Evolutionary conservation across 1,284 basidiomycete genomes (phyloP).

Genomic region (Omphalotus olearius): DNA sequence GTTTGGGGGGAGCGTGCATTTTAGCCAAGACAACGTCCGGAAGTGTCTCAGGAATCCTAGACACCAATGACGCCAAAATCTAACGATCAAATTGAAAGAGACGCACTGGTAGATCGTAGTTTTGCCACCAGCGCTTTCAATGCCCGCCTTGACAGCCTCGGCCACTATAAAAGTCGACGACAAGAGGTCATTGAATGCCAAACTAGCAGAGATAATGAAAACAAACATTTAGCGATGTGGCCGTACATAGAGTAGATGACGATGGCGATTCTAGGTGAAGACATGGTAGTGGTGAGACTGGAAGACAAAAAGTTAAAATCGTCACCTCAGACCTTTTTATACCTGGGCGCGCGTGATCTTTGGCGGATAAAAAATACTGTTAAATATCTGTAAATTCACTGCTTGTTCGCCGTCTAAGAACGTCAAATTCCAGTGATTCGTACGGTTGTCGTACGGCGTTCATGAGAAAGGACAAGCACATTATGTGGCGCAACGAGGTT

Average conservation of each 20-base stretch:
- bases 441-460: no score
- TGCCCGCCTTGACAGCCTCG: slow-evolving; percentile 71
- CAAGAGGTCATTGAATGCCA: background rate
- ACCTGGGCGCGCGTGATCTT: no score
- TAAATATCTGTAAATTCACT: no score
- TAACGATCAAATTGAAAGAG: slow-evolving; percentile 9
- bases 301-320: no score
- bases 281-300: slow-evolving; percentile 11
- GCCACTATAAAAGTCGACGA: slow-evolving; percentile 49
- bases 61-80: background rate
- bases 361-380: no score
- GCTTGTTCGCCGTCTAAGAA: no score
- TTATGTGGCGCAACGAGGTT: no score
- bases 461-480: no score
- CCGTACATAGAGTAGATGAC: slow-evolving; percentile 83
- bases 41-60: slow-evolving; percentile 82
- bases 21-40: slow-evolving; percentile 70
- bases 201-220: slow-evolving; percentile 15
- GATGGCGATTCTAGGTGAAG: slow-evolving; percentile 65
- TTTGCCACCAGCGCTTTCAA: slow-evolving; percentile 67
- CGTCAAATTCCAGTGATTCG: no score
- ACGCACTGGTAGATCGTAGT: slow-evolving; percentile 73
- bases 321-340: no score
- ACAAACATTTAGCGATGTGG: slow-evolving; percentile 69
- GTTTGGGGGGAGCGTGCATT: slow-evolving; percentile 75